Evolutionary conservation across 2,329 filamentous ascomycete species (phyloP).

Genomic region (Phaeosphaeriaceae sp.): DNA sequence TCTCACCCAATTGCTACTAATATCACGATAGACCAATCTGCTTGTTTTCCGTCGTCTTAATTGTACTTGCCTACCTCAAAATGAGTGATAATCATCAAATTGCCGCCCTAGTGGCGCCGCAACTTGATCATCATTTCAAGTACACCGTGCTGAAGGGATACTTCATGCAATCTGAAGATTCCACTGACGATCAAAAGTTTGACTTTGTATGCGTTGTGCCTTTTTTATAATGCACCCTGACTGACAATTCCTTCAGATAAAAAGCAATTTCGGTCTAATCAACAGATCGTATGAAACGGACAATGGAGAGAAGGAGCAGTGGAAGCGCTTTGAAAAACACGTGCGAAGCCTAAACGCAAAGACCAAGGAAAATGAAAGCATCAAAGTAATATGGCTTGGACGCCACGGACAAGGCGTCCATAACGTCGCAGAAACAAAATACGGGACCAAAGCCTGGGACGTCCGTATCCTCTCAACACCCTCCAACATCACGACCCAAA

Average conservation of each 20-base stretch:
- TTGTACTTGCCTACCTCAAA: constrained; percentile 15
- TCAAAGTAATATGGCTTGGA: constrained; percentile 72
- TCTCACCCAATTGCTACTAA: background rate
- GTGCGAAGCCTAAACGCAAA: constrained; percentile 60
- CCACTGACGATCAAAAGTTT: constrained; percentile 63
- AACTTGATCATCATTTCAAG: constrained; percentile 53
- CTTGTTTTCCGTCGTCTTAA: constrained; percentile 10
- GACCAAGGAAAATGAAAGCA: constrained; percentile 53
- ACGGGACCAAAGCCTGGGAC: constrained; percentile 73
- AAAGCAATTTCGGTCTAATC: constrained; percentile 70
- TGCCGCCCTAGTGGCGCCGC: constrained; percentile 5
- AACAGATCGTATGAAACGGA: constrained; percentile 63
- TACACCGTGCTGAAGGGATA: constrained; percentile 67
- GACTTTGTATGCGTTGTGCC: constrained; percentile 62
- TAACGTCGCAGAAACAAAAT: constrained; percentile 71
- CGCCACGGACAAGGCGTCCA: constrained; percentile 73
- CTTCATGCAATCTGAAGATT: constrained; percentile 67
- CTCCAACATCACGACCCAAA: background rate
- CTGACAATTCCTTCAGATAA: constrained; percentile 51
- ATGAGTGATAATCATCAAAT: constrained; percentile 4
- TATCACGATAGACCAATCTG: constrained; percentile 18
- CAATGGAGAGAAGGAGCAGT: constrained; percentile 51
- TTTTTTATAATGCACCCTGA: background rate
- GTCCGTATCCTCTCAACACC: constrained; percentile 47
- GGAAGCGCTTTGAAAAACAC: constrained; percentile 67